Evolutionary conservation across 2,329 filamentous ascomycete genomes (phyloP).

Genomic region (Hymenotorrendiella dingleyae): DNA sequence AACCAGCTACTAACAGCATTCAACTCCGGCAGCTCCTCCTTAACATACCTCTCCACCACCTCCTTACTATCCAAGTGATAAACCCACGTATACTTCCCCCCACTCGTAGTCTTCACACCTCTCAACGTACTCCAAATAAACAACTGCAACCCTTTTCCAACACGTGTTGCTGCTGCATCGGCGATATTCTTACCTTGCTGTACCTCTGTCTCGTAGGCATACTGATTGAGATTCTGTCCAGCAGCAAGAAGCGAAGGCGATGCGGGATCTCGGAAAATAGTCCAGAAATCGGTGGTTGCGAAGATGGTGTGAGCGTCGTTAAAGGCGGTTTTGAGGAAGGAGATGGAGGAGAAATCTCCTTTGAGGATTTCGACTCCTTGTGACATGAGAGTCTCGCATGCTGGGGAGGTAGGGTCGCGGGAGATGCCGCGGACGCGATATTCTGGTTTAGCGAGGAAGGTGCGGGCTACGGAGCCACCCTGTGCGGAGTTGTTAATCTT

Average conservation of each 20-base stretch:
- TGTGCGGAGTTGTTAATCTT: conserved; percentile 4
- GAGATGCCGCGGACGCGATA: conserved; percentile 20
- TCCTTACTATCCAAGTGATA: conserved; percentile 36
- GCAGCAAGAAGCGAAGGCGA: conserved; percentile 12
- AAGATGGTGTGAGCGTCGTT: conserved; percentile 43
- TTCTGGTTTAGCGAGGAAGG: conserved; percentile 10
- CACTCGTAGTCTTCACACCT: conserved; percentile 33
- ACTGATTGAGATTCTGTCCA: conserved; percentile 20
- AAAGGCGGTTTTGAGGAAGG: conserved; percentile 37
- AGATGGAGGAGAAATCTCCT: conserved; percentile 35
- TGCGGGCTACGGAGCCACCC: conserved; percentile 18
- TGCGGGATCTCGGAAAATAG: conserved; percentile 17
- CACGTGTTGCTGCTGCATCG: conserved; percentile 31
- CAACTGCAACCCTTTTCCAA: conserved; percentile 31
- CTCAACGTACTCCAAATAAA: conserved; percentile 36
- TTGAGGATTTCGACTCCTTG: conserved; percentile 36
- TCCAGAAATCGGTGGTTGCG: conserved; percentile 36
- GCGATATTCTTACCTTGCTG: conserved; percentile 34
- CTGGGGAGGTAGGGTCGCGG: conserved; percentile 10
- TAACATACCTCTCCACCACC: conserved; percentile 29
- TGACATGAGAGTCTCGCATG: conserved; percentile 31
- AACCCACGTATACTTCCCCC: conserved; percentile 36
- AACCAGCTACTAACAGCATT: conserved; percentile 29
- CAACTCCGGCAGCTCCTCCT: conserved; percentile 23
- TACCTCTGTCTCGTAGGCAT: conserved; percentile 30